Percentiles rank a stretch among this genome's conserved stretches.
Evolutionary conservation across 257 asterid genomes (phyloP).

Genomic region (Coffea eugenioides): DNA sequence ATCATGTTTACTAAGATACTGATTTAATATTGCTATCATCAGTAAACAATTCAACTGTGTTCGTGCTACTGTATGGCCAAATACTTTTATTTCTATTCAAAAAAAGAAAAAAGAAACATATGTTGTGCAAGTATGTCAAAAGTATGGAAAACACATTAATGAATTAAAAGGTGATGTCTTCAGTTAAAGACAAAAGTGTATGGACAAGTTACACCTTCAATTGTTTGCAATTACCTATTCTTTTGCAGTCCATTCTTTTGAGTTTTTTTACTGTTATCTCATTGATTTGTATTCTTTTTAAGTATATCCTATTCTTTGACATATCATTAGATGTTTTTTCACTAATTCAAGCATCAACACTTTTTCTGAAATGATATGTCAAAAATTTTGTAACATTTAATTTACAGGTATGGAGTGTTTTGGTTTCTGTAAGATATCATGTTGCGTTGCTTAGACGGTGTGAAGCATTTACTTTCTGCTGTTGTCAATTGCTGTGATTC

Average conservation of each 20-base stretch:
- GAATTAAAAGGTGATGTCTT: neutral
- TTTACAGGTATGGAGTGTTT: no score
- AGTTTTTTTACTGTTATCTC: no score
- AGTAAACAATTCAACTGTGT: neutral
- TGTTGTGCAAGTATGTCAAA: neutral
- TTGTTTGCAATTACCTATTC: no score
- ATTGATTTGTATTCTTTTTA: no score
- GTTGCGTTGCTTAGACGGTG: conserved; percentile 62
- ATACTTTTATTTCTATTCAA: neutral
- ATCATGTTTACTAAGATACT: neutral
- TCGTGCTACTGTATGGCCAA: neutral
- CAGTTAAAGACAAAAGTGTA: neutral
- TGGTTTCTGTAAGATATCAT: conserved; percentile 42
- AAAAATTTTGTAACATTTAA: no score
- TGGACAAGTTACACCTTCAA: neutral
- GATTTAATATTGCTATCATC: neutral
- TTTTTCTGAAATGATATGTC: no score
- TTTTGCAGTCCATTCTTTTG: no score
- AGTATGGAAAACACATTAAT: neutral
- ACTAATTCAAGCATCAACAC: no score
- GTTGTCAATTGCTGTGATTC: conserved; percentile 57
- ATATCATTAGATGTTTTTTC: no score
- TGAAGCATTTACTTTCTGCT: conserved; percentile 50
- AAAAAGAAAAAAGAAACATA: neutral
- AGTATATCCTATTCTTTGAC: no score